These are phyloP conservation scores for Pinus albicaulis DNA, from an alignment of 75 land plant species.

Conservation along the genomic window DNA sequence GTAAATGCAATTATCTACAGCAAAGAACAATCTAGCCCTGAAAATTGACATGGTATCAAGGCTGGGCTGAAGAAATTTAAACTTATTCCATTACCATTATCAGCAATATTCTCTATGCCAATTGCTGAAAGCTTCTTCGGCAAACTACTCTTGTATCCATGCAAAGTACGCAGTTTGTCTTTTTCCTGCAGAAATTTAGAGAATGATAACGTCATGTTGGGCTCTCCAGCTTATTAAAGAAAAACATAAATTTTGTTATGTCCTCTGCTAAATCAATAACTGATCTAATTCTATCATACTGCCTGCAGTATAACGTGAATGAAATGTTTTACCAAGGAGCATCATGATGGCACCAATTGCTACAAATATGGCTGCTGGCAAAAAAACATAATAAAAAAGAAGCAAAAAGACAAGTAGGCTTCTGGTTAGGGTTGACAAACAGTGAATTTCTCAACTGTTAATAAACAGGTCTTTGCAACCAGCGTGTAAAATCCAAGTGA, in stretches of 20 bases:
- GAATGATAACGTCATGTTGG: background rate
- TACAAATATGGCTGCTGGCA: background rate
- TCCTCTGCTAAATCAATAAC: background rate
- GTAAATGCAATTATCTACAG: no score
- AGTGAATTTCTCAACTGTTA: background rate
- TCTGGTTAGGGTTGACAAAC: background rate
- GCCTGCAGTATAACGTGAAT: background rate
- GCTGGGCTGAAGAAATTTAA: no score
- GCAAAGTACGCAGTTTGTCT: background rate
- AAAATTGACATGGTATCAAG: no score
- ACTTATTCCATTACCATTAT: background rate
- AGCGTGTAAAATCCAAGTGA: background rate
- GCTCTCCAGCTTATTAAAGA: background rate
- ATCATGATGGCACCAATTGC: background rate
- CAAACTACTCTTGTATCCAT: conserved; percentile 4
- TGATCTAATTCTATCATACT: background rate
- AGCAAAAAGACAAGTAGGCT: no score
- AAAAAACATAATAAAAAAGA: background rate
- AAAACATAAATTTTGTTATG: background rate
- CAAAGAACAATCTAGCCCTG: no score
- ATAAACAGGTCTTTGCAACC: background rate
- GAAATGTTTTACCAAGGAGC: background rate
- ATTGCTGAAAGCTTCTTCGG: conserved; percentile 1
- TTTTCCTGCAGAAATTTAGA: background rate
- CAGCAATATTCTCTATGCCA: background rate